Percentiles rank a stretch among this genome's conserved stretches.
Evolutionary conservation across 1,284 basidiomycete species (phyloP).

Genomic region (Athelia sp.): DNA sequence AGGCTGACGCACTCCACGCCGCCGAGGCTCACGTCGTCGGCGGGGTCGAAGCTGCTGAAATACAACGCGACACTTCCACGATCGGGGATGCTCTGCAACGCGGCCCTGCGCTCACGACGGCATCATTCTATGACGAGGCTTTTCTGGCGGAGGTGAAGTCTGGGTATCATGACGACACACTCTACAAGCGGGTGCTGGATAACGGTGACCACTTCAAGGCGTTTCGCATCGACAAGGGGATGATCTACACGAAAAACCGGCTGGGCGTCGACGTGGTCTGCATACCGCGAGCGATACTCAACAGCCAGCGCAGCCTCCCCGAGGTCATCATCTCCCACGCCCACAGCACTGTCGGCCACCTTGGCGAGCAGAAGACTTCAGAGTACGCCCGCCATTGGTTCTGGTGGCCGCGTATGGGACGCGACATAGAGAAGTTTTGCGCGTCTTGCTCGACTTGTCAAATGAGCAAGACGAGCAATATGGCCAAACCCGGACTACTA

Average conservation of each 20-base stretch:
- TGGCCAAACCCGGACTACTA: slow-evolving; percentile 7
- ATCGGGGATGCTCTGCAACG: not conserved
- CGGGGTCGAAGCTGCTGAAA: not conserved
- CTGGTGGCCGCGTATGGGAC: slow-evolving; percentile 28
- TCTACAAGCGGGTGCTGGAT: slow-evolving; percentile 3
- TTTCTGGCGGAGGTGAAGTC: not conserved
- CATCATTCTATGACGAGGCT: not conserved
- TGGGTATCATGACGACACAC: slow-evolving; percentile 9
- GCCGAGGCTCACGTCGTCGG: not conserved
- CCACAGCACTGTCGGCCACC: slow-evolving; percentile 21
- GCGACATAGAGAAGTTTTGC: slow-evolving; percentile 15
- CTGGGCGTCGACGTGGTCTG: slow-evolving; percentile 13
- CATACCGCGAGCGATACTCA: slow-evolving; percentile 10
- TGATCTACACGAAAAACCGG: slow-evolving; percentile 11
- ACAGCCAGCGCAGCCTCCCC: slow-evolving; percentile 2
- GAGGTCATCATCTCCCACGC: slow-evolving; percentile 19
- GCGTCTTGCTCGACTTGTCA: slow-evolving; percentile 13
- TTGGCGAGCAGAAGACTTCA: slow-evolving; percentile 15
- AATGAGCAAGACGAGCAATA: slow-evolving; percentile 7
- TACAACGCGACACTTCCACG: not conserved
- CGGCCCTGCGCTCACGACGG: not conserved
- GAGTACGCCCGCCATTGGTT: slow-evolving; percentile 23
- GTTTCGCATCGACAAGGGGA: slow-evolving; percentile 1
- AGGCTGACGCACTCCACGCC: slow-evolving; percentile 3
- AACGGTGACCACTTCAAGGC: slow-evolving; percentile 3